Base-by-base conservation (phyloP, 768 basidiomycete species). In the Mycena vitilis region DNA sequence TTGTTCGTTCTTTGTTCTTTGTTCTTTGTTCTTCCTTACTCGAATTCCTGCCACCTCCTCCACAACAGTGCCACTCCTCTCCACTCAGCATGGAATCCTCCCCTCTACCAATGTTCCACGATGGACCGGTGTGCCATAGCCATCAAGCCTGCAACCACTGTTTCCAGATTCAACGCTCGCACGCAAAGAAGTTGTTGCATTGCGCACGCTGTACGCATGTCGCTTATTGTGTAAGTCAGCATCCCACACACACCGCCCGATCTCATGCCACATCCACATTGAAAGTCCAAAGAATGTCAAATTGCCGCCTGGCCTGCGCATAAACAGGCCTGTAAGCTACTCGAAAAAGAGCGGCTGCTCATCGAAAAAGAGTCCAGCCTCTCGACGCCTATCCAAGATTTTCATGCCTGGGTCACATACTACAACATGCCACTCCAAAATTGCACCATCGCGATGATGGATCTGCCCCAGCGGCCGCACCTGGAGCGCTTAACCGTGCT, bases 351-450 rank as follows among this genome's bases (percentile, higher is more conserved):
- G 49, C 49, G 49, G 5, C 12, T 25, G 23, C 5, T 6, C 16
- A 51, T 25, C 23, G 51, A 38, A 8, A 15, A 63, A 54, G 52
- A 20, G 15, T 9, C n/a, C 2, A 6, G 16, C 2, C 36, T 36
- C 3, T 22, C 30, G 23, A 11, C 62, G 2, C 37, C 40, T 15
- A 52, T n/a, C 4, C 1, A 5, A 8, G 62, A 63, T 51, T 45
- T 63, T 15, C 25, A 42, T 12, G 51, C 38, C 1, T 63, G 62
- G 62, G 36, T 63, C 5, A 18, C 5, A 2, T 63, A 63, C 23
- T 63, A 63, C 52, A 51, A 63, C 20, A 38, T 38, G 62, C 62
- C 52, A 7, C 62, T 63, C 51, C 51, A 54, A 42, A 63, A 63
- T 47, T 63, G 62, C 53, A 23, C 45, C 51, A n/a, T 63, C 7